phyloP scores from a whole-genome alignment of 192 early-diverging fungal genomes.

The Backusella westeae region DNA sequence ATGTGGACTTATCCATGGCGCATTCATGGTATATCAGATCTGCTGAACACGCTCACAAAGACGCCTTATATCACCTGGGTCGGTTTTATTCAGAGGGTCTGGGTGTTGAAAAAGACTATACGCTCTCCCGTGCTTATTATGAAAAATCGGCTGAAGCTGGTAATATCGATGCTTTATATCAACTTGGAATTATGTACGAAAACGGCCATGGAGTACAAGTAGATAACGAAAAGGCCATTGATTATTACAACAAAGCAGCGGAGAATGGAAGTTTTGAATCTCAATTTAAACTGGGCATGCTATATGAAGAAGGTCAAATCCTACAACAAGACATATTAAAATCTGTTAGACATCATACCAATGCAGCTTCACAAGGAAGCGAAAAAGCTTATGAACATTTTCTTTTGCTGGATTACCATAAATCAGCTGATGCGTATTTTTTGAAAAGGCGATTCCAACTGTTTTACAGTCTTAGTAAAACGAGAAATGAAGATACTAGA shows the following conservation, averaged over 20 bases:
- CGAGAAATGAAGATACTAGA: too few relatives aligned
- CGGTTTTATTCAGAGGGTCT: background rate
- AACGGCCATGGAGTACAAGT: background rate
- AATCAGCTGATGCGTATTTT: too few relatives aligned
- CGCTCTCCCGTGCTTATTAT: background rate
- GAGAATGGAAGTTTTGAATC: background rate
- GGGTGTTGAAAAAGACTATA: background rate
- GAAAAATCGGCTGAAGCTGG: background rate
- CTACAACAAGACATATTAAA: background rate
- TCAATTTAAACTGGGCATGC: background rate
- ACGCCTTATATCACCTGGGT: background rate
- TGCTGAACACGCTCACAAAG: background rate
- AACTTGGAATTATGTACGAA: background rate
- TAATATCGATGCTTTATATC: background rate
- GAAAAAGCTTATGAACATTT: background rate
- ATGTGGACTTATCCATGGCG: background rate
- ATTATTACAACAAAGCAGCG: background rate
- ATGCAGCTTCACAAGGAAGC: background rate
- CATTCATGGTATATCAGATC: background rate
- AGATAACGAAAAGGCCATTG: background rate
- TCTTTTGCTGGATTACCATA: too few relatives aligned
- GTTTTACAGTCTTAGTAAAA: too few relatives aligned
- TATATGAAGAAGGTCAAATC: background rate
- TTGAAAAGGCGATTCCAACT: too few relatives aligned
- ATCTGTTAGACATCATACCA: background rate